Base-by-base conservation (phyloP, 2,329 filamentous ascomycete species). In the Chrysosporium queenslandicum region DNA sequence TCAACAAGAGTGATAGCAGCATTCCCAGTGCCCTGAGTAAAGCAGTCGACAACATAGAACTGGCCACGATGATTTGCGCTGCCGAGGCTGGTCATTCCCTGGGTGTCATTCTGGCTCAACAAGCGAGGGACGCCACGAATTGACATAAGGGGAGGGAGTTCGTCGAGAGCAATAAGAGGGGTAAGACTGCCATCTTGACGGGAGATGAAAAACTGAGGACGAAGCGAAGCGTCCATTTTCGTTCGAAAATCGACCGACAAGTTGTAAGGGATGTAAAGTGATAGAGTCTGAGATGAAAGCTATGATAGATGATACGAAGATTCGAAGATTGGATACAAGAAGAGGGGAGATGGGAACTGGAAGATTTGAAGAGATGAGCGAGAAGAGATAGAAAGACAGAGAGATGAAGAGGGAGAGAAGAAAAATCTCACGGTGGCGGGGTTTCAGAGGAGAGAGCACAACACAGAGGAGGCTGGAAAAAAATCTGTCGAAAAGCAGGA, bases 141-240 rank as follows among this genome's bases (percentile, higher is more conserved):
- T 2, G 58, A 56, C 36, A 75, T 47, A 18, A 61, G 58, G 1
- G 60, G 21, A 2, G 72, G 71, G 1, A 75, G 61, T 56, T 75
- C 73, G 55, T 75, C 73, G 4, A 74, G 58, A 4, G 72, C 68
- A 40, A 75, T 61, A 11, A 75, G 64, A 4, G 72, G 70, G 16
- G 67, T 68, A 40, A 72, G 54, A 6, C 59, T 62, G 27, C 70
- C 68, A 58, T 71, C 66, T 36, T 66, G 64, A 32, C 72, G 70
- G 37, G 66, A 62, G 42, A 71, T 63, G 57, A 72, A 75, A 56
- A 68, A 72, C 53, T 64, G 63, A 34, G 71, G 70, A 45, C 63
- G 66, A 45, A 66, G 57, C 11, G 60, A 52, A 29, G 40, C 32
- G n/a, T 46, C 46, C 51, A 55, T 53, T 12, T 18, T 53, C 16